Base-by-base conservation (phyloP, 192 early-diverging fungal species). In the Entomortierella parvispora region DNA sequence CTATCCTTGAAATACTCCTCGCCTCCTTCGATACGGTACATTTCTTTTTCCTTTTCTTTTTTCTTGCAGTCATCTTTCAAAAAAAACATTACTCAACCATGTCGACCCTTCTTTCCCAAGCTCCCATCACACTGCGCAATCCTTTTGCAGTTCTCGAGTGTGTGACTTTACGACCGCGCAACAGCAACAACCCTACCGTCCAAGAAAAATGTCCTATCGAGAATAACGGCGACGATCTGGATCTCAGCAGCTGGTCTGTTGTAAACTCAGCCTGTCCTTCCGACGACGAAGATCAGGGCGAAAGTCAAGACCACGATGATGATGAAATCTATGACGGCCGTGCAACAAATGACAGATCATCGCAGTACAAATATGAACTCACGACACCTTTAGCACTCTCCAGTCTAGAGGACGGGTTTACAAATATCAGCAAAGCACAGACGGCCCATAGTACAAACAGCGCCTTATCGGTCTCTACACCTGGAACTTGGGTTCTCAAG, bases 401-500 rank as follows among this genome's bases (percentile, higher is more conserved):
- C 2, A 47, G 12, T 0, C 42, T 44, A 9, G 68, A 53, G 32
- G 64, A 66, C 26, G 72, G 72, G 18, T 76, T 76, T 46, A 68
- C 65, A 11, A 49, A 76, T 15, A 76, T 76, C 23, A 68, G 52
- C 59, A 76, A 62, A 65, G 65, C 65, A 26, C 31, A n/a, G 18
- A 62, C 59, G 0, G 59, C 52, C 14, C 49, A 54, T 45, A 67
- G 64, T n/a, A 63, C 40, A 44, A 76, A 76, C 46, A 68, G 72
- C 18, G 23, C 37, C 22, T 5, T 12, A 12, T 40, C 50, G 0
- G 65, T 40, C 17, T 29, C 51, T 15, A 59, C 65, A 2, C 72
- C 72, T n/a, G 53, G 53, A 4, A n/a, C 51, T 11, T 76, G 72
- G 72, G 72, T 76, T 14, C 58, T 76, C 5, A 67, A 68, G 52